phyloP scores from a whole-genome alignment of 2,329 filamentous ascomycete genomes.

The Ophiostoma quercus region DNA sequence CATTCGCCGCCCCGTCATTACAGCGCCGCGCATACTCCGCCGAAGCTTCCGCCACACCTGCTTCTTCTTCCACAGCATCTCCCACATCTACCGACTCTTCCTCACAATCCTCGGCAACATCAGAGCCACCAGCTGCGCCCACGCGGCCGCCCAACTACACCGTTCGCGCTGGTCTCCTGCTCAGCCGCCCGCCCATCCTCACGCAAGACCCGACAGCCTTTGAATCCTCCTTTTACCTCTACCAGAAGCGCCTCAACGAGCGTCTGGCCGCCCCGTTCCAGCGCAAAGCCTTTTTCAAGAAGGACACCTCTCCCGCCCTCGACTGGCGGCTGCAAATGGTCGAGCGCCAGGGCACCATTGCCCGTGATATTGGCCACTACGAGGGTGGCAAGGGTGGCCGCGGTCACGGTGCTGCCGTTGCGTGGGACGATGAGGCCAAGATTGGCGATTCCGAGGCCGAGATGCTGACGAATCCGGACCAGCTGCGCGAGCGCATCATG shows the following conservation, averaged over 20 bases:
- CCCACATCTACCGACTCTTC: slow-evolving; percentile 6
- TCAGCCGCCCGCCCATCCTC: slow-evolving; percentile 82
- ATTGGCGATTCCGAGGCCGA: slow-evolving; percentile 62
- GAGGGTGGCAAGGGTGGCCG: slow-evolving; percentile 40
- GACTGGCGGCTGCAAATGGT: slow-evolving; percentile 86
- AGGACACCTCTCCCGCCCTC: slow-evolving; percentile 72
- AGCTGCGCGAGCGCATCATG: slow-evolving; percentile 63
- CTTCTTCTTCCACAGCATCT: slow-evolving; percentile 10
- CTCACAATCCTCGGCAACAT: slow-evolving; percentile 19
- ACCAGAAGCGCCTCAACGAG: slow-evolving; percentile 95
- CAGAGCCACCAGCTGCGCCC: slow-evolving; percentile 32
- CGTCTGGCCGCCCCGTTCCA: slow-evolving; percentile 82
- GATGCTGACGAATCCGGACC: slow-evolving; percentile 46
- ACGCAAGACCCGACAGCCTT: slow-evolving; percentile 80
- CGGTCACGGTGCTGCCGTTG: slow-evolving; percentile 43
- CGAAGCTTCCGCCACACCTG: slow-evolving; percentile 15
- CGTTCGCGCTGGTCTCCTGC: slow-evolving; percentile 64
- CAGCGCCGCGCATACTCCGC: slow-evolving; percentile 18
- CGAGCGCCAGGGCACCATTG: slow-evolving; percentile 66
- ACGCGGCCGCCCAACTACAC: slow-evolving; percentile 38
- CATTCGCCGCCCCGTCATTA: slow-evolving; percentile 14
- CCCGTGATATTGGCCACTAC: slow-evolving; percentile 81
- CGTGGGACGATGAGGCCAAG: slow-evolving; percentile 88
- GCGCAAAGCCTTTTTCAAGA: slow-evolving; percentile 91
- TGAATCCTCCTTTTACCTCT: slow-evolving; percentile 91